These are phyloP conservation scores for Haplographium delicatum DNA, from an alignment of 495 filamentous ascomycete species.

Conservation along the genomic window DNA sequence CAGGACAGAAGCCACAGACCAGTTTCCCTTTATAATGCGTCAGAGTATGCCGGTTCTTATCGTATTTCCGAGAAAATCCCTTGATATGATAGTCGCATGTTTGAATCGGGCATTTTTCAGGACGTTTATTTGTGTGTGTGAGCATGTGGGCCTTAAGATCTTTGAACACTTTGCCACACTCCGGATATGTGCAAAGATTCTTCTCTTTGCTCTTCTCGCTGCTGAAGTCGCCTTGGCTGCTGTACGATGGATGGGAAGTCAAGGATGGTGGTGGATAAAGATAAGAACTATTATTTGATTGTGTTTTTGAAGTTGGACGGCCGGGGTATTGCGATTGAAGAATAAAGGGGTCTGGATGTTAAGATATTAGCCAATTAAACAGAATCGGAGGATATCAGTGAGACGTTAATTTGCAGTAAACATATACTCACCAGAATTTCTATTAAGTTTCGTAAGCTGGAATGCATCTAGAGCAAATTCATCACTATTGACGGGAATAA, in stretches of 20 bases:
- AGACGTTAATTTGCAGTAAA: too few relatives aligned
- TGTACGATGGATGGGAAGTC: conserved; percentile 17
- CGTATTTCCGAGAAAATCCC: conserved; percentile 95
- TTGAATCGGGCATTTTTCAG: conserved; percentile 92
- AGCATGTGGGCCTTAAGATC: conserved; percentile 94
- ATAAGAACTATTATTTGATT: conserved; percentile 20
- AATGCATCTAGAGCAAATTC: neutral
- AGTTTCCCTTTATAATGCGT: conserved; percentile 99
- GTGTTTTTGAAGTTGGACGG: neutral
- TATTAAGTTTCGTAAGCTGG: neutral
- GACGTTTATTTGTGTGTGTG: conserved; percentile 87
- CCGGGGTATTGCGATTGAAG: neutral
- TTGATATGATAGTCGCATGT: conserved; percentile 94
- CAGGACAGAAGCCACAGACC: conserved; percentile 97
- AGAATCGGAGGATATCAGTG: neutral
- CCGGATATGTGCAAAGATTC: conserved; percentile 73
- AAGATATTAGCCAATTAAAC: neutral
- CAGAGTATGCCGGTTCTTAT: conserved; percentile 96
- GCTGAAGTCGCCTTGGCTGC: conserved; percentile 29
- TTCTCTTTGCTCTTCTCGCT: conserved; percentile 63
- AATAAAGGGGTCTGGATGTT: neutral
- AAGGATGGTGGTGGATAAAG: conserved; percentile 20
- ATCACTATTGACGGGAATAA: neutral
- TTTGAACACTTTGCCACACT: conserved; percentile 88
- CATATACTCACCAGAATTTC: neutral